phyloP scores from a whole-genome alignment of 176 grass and related monocot species.

The Triticum turgidum region DNA sequence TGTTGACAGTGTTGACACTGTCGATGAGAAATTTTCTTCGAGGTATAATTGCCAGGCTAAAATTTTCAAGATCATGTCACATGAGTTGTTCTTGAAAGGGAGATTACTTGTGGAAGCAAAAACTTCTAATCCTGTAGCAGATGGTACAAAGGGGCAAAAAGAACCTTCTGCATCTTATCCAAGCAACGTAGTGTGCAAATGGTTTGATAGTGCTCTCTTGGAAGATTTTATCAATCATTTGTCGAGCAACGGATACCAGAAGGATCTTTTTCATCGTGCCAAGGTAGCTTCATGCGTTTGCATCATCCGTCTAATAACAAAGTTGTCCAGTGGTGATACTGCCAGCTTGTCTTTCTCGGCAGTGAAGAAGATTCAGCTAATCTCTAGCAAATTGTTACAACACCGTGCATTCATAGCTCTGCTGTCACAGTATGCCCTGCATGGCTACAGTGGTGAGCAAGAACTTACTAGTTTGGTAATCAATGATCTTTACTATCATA shows the following conservation, averaged over 20 bases:
- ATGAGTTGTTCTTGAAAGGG: constrained; percentile 83
- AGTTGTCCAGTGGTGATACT: constrained; percentile 54
- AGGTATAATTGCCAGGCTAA: constrained; percentile 69
- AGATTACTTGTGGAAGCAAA: constrained; percentile 45
- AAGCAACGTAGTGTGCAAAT: constrained; percentile 45
- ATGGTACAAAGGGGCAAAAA: constrained; percentile 32
- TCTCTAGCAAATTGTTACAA: constrained; percentile 56
- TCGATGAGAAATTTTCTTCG: constrained; percentile 37
- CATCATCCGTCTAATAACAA: constrained; percentile 65
- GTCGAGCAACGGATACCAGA: constrained; percentile 48
- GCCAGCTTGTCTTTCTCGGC: constrained; percentile 71
- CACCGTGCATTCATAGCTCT: constrained; percentile 70
- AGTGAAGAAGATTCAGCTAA: constrained; percentile 55
- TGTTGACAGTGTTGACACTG: constrained; percentile 29
- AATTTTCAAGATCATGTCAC: constrained; percentile 74
- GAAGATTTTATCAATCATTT: constrained; percentile 59
- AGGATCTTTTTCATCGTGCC: constrained; percentile 61
- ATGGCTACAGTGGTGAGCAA: constrained; percentile 56
- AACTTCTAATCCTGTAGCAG: constrained; percentile 22
- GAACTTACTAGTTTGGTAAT: constrained; percentile 56
- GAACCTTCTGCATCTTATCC: constrained; percentile 32
- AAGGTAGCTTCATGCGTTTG: constrained; percentile 81
- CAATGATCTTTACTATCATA: constrained; percentile 75
- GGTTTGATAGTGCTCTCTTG: constrained; percentile 52
- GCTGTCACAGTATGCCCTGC: constrained; percentile 57